These are phyloP conservation scores for Voacanga thouarsii DNA, from an alignment of 257 asterid species.

Conservation along the genomic window DNA sequence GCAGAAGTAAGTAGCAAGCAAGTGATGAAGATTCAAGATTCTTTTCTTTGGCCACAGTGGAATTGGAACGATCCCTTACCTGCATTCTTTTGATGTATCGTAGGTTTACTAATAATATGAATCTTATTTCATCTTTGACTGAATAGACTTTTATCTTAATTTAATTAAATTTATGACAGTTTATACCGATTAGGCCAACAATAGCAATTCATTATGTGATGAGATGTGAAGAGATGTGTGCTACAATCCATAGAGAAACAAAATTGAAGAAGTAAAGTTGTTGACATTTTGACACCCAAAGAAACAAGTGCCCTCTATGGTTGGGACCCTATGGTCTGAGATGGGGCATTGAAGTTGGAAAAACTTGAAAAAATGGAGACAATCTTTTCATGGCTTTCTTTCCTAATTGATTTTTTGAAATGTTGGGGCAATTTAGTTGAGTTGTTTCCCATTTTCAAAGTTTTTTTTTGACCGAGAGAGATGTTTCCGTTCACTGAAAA, in stretches of 20 bases:
- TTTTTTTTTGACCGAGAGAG: conserved; percentile 13
- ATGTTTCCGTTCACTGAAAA: conserved; percentile 26
- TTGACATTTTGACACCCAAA: neutral
- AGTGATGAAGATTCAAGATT: neutral
- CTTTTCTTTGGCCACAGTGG: neutral
- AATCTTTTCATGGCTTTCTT: conserved; percentile 7
- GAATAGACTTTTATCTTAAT: too few relatives aligned
- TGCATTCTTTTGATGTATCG: too few relatives aligned
- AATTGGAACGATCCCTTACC: too few relatives aligned
- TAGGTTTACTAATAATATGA: too few relatives aligned
- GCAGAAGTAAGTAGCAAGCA: neutral
- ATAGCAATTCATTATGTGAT: neutral
- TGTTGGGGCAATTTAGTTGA: conserved; percentile 13
- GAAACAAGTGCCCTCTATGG: neutral
- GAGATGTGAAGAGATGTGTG: neutral
- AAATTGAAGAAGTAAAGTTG: neutral
- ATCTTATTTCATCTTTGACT: too few relatives aligned
- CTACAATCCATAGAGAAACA: too few relatives aligned
- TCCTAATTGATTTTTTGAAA: conserved; percentile 4
- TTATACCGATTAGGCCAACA: too few relatives aligned
- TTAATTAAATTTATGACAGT: too few relatives aligned
- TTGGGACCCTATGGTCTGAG: conserved; percentile 19
- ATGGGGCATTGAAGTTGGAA: too few relatives aligned
- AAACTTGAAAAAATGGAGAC: too few relatives aligned
- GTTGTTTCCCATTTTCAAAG: conserved; percentile 2